phyloP scores from a whole-genome alignment of 768 basidiomycete species.

The Ramaria sp. region DNA sequence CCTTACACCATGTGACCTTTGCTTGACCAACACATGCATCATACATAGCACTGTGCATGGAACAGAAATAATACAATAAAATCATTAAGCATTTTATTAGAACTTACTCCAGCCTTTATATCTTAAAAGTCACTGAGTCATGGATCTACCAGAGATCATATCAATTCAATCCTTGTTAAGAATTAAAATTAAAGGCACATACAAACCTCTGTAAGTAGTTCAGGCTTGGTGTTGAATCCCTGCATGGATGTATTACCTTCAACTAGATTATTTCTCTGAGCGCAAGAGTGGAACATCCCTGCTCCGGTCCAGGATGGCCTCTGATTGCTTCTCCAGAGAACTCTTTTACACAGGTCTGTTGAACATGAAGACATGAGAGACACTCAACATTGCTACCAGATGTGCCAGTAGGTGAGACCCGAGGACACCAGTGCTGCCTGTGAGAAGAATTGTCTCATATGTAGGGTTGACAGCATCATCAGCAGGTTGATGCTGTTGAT shows the following conservation, averaged over 20 bases:
- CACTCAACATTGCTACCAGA: background rate
- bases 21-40: too few relatives aligned
- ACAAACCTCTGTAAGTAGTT: slow-evolving; percentile 7
- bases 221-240: background rate
- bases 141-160: background rate
- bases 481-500: background rate
- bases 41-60: too few relatives aligned
- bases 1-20: too few relatives aligned
- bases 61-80: too few relatives aligned
- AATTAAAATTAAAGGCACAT: background rate
- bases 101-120: too few relatives aligned
- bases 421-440: slow-evolving; percentile 11
- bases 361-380: slow-evolving; percentile 8
- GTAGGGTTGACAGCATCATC: background rate
- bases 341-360: slow-evolving; percentile 7
- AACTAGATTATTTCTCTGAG: slow-evolving; percentile 15
- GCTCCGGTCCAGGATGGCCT: slow-evolving; percentile 12
- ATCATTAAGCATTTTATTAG: too few relatives aligned
- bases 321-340: slow-evolving; percentile 11
- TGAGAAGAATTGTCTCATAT: slow-evolving; percentile 6
- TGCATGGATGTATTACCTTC: slow-evolving; percentile 12
- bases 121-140: slow-evolving; percentile 5
- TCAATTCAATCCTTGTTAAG: background rate
- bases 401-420: slow-evolving; percentile 8
- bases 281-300: slow-evolving; percentile 10